Conservation (phyloP, 352 stramenopile genomes). For the Pythium biforme region DNA sequence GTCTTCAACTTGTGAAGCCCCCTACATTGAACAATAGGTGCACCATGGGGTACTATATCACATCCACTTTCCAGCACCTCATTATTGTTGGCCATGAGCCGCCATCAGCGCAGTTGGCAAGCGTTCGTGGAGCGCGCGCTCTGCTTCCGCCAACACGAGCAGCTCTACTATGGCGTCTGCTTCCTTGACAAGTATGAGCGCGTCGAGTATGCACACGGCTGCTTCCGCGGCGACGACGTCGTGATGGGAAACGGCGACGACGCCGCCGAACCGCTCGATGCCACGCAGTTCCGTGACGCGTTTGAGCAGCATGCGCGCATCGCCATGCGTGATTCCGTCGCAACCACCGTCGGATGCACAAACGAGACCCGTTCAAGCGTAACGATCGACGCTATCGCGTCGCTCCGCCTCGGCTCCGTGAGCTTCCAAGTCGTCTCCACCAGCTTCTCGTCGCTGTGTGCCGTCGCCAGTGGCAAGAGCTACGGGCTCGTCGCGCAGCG, state of each 20-base stretch:
- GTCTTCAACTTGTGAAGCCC: conserved; percentile 44
- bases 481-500: conserved; percentile 47
- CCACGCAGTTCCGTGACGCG: conserved; percentile 11
- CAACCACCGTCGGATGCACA: too few species aligned
- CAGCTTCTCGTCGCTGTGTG: conserved; percentile 46
- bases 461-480: conserved; percentile 32
- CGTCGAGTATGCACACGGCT: conserved; percentile 46
- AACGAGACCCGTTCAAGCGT: background rate
- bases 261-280: background rate
- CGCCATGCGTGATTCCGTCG: conserved; percentile 29
- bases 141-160: conserved; percentile 20
- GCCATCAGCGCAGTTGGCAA: conserved; percentile 47
- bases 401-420: conserved; percentile 31
- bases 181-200: conserved; percentile 36
- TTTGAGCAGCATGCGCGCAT: conserved; percentile 49
- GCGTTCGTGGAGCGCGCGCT: conserved; percentile 36
- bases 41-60: conserved; percentile 17
- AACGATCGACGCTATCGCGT: conserved; percentile 14
- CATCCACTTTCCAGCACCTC: background rate
- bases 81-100: conserved; percentile 27
- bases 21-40: background rate
- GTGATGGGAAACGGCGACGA: conserved; percentile 8
- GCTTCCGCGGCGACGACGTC: conserved; percentile 35
- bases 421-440: conserved; percentile 46
- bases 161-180: conserved; percentile 54